Conservation (phyloP, 2,329 filamentous ascomycete species). For the Trichoderma sp. region DNA sequence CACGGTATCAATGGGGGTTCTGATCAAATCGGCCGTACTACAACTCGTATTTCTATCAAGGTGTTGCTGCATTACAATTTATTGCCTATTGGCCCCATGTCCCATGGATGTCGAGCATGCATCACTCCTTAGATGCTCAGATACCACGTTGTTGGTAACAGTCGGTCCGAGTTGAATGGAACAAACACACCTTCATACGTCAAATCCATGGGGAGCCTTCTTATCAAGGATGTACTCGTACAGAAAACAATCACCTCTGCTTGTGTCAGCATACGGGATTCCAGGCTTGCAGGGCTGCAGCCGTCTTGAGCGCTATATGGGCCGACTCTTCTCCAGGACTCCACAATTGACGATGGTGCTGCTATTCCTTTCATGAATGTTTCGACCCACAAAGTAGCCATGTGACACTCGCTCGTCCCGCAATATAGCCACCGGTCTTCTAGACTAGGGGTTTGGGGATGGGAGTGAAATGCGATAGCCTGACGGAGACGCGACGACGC, state of each 20-base stretch:
- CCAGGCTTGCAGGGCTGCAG: not conserved
- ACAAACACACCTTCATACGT: not conserved
- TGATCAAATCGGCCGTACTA: not conserved
- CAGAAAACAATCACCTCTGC: not conserved
- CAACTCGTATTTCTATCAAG: not conserved
- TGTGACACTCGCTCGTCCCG: not conserved
- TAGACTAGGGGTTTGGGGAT: not conserved
- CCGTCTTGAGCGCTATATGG: not conserved
- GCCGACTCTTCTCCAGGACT: not conserved
- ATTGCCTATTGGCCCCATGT: not conserved
- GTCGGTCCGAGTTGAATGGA: not conserved
- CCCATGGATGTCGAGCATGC: not conserved
- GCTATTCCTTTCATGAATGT: not conserved
- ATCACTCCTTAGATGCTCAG: not conserved
- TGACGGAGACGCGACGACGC: not conserved
- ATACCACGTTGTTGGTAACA: not conserved
- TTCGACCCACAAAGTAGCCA: not conserved
- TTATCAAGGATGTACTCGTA: not conserved
- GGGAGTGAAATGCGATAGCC: not conserved
- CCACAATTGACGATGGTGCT: not conserved
- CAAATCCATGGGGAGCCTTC: not conserved
- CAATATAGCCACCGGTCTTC: not conserved
- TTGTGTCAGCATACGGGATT: not conserved
- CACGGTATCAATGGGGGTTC: not conserved
- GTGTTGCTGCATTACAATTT: not conserved